These are phyloP conservation scores for Sphaerulina vaccinii DNA, from an alignment of 2,329 filamentous ascomycete species.

Conservation along the genomic window DNA sequence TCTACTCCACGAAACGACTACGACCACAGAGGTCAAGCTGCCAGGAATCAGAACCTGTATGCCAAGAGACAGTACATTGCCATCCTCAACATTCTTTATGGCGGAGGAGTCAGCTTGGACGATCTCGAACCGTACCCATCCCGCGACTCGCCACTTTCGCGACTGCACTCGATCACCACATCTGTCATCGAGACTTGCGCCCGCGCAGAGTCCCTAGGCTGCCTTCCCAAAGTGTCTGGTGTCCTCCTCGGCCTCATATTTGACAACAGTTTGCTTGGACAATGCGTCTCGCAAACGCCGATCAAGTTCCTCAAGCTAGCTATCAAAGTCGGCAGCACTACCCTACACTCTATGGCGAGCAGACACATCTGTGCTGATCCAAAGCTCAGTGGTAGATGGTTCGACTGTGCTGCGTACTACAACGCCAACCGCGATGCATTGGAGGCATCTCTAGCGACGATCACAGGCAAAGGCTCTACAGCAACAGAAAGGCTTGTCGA, in stretches of 20 bases:
- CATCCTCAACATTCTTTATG: constrained; percentile 5
- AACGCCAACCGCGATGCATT: not conserved
- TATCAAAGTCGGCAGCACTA: not conserved
- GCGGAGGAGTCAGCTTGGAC: not conserved
- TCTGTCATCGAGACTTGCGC: constrained; percentile 3
- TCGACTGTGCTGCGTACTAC: not conserved
- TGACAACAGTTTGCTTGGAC: not conserved
- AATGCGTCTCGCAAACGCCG: not conserved
- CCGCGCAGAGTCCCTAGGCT: constrained; percentile 2
- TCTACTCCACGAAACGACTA: not conserved
- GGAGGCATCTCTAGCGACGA: not conserved
- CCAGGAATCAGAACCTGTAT: constrained; percentile 4
- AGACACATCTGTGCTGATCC: not conserved
- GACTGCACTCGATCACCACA: not conserved
- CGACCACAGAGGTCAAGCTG: not conserved
- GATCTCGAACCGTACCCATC: constrained; percentile 2
- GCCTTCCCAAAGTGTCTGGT: not conserved
- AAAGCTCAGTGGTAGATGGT: not conserved
- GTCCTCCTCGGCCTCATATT: not conserved
- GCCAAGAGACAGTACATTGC: constrained; percentile 6
- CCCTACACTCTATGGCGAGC: not conserved
- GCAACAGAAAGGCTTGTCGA: not conserved
- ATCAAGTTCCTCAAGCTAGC: constrained; percentile 7
- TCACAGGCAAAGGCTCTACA: not conserved
- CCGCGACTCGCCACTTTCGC: not conserved